These are phyloP conservation scores for Mycosphaerella sp. DNA, from an alignment of 2,329 filamentous ascomycete species.

Conservation along the genomic window DNA sequence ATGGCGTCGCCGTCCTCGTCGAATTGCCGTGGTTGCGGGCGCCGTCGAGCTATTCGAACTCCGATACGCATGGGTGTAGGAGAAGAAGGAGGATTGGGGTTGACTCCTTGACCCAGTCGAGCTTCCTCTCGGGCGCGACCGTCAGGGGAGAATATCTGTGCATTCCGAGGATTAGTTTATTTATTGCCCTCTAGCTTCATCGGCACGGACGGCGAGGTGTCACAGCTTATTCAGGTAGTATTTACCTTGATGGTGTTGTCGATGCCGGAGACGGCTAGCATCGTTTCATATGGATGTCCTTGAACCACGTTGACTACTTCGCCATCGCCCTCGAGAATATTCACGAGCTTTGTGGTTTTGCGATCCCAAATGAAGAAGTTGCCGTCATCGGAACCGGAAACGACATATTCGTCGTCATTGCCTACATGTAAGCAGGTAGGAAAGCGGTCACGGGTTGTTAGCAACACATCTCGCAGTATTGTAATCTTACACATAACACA, in stretches of 20 bases:
- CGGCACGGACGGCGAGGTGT: no score
- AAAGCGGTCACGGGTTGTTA: not conserved
- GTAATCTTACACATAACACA: not conserved
- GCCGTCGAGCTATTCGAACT: constrained; percentile 8
- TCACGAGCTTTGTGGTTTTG: constrained; percentile 54
- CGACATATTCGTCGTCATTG: constrained; percentile 59
- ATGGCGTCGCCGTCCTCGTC: constrained; percentile 4
- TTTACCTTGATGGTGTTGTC: constrained; percentile 1
- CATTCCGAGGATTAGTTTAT: constrained; percentile 35
- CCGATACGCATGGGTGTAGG: constrained; percentile 26
- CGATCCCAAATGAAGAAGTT: constrained; percentile 65
- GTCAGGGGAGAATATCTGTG: constrained; percentile 59
- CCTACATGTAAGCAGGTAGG: not conserved
- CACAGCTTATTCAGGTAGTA: no score
- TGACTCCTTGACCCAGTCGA: constrained; percentile 52
- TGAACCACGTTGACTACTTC: constrained; percentile 66
- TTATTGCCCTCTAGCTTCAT: no score
- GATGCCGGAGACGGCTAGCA: constrained; percentile 60
- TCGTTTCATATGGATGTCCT: constrained; percentile 61
- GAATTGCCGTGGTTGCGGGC: not conserved
- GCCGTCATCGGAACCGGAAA: constrained; percentile 60
- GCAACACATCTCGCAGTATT: not conserved
- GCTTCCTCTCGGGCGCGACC: constrained; percentile 52
- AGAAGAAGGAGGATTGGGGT: constrained; percentile 40
- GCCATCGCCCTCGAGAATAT: constrained; percentile 59